Evolutionary conservation across 768 basidiomycete genomes (phyloP).

Genomic region (Megacollybia marginata): DNA sequence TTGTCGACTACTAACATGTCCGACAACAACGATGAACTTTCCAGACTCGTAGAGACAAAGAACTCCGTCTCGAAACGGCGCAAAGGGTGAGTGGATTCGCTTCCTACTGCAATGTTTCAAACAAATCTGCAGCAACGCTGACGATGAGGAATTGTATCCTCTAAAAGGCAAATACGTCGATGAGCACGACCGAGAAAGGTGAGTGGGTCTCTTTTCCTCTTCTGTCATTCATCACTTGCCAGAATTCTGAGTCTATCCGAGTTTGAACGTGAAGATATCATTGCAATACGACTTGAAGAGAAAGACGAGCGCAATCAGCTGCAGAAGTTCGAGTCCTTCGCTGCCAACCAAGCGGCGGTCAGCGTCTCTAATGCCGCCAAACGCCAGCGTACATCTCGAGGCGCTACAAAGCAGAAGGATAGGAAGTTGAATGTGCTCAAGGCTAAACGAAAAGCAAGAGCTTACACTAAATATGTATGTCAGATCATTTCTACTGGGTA

Average conservation of each 20-base stretch:
- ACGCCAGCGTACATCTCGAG: conserved; percentile 67
- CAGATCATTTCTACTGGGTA: too few species aligned
- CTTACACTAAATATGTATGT: conserved; percentile 76
- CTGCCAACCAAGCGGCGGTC: conserved; percentile 29
- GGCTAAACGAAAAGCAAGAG: conserved; percentile 81
- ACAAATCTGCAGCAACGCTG: too few species aligned
- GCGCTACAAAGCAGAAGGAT: conserved; percentile 74
- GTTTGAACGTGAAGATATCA: conserved; percentile 81
- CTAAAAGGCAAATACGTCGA: conserved; percentile 88
- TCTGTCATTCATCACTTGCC: conserved; percentile 16
- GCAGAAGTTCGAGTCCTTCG: conserved; percentile 34
- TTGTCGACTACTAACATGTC: too few species aligned
- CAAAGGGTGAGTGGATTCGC: conserved; percentile 52
- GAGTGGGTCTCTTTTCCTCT: conserved; percentile 32
- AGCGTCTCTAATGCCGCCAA: conserved; percentile 66
- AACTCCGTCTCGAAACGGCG: too few species aligned
- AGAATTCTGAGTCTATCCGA: conserved; percentile 59
- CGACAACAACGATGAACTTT: too few species aligned
- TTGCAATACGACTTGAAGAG: conserved; percentile 76
- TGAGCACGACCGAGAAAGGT: conserved; percentile 78
- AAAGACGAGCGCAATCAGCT: conserved; percentile 64
- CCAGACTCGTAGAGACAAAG: too few species aligned
- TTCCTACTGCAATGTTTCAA: too few species aligned
- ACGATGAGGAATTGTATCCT: conserved; percentile 68
- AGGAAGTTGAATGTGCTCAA: conserved; percentile 80